Evolutionary conservation across 371 early-diverging fungal genomes (phyloP), one percentile per base, ranked within the genome.

Genomic region (Parasitella parasitica): DNA sequence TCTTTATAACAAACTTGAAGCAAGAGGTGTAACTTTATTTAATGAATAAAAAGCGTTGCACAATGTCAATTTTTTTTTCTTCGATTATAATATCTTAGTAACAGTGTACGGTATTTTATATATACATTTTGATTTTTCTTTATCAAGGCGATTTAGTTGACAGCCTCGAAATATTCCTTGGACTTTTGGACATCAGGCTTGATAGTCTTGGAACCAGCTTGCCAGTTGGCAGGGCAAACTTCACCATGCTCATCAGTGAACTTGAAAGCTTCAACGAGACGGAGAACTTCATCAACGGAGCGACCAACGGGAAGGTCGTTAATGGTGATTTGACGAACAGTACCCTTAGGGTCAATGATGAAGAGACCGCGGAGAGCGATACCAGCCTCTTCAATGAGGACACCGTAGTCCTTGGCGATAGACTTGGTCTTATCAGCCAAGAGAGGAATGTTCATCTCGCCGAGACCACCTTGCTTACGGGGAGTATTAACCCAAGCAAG

Each of bases 141-240:
- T 41, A n/a, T 41, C 18, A 18, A 41, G 18, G 8, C 20, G 20
- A 20, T 20, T 41, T 41, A 41, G 41, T 41, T 41, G 41, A 41
- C 43, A 20, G 43, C 13, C 13, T 20, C 8, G 18, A 63, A 63
- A 37, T 56, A 63, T 2, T 50, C 49, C 49, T 56, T 50, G 16
- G 57, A 55, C n/a, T 50, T 34, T 30, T 62, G 28, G 7, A 87
- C 84, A 69, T 87, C 88, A 38, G 93, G 87, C 74, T 84, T 85
- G 67, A 86, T 84, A 61, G 87, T 80, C 68, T 78, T 75, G 48
- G 70, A 75, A 59, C 95, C 96, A 75, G 87, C 87, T 66, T 81
- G 75, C 96, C 96, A 97, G 84, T 89, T 89, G 50, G 89, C 94
- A 54, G 96, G 95, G 89, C 95, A 94, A 11, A 85, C 85, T 35